Evolutionary conservation across 192 early-diverging fungal species (phyloP), one percentile per base, ranked within the genome.

Genomic region (Backusella macrospora): DNA sequence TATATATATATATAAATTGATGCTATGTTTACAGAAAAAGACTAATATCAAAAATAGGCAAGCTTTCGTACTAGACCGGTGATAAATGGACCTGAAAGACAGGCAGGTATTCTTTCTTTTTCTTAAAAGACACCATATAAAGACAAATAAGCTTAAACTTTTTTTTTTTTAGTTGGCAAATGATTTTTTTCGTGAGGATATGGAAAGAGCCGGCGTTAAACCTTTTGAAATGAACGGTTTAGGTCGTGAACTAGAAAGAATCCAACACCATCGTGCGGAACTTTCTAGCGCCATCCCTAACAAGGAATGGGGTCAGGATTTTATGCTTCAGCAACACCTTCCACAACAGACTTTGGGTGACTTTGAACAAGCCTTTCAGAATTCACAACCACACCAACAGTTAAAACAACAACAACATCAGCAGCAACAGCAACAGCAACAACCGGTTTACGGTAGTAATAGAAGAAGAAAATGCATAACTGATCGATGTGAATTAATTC

Each of bases 211-310:
- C 7, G 68, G 64, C 1, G 67, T 49, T 82, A 29, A 62, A 81
- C 38, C 52, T 4, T 96, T 92, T 78, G 84, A 91, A 71, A 90
- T 96, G 77, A 81, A 84, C 43, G 89, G 91, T 15, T 86, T 96
- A 81, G 78, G 76, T 62, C 84, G 85, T 70, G 93, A 94, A 77
- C 84, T 96, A 14, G 86, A 89, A 45, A 70, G 71, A 6, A 83
- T 90, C 14, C 85, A 84, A 46, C 71, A 72, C 7, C 71, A 72
- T 29, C 71, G 37, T 16, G 29, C 16, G 16, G 59, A 16, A 15
- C 29, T 2, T 34, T 15, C 62, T 7, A 43, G 49, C 15, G 18
- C 67, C 7, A 68, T 68, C 0, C 75, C 76, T 12, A 72, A 47
- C 4, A 71, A 73, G 4, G 84, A 91, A 78, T 96, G 94, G 94